Evolutionary conservation across 2,329 filamentous ascomycete genomes (phyloP).

Genomic region (Monosporascus sp.): DNA sequence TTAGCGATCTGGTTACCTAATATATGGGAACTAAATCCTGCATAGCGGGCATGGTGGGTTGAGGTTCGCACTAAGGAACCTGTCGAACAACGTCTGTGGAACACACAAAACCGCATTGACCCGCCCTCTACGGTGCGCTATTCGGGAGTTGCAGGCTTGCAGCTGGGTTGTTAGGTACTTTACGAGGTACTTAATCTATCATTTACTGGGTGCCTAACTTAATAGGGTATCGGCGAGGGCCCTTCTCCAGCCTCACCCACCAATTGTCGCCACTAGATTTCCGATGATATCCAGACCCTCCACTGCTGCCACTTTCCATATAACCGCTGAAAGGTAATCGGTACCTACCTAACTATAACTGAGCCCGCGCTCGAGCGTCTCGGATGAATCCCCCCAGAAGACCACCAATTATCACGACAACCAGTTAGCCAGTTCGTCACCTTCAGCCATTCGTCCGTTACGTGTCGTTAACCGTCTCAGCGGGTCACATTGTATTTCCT

Average conservation of each 20-base stretch:
- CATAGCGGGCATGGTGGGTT: too few relatives aligned
- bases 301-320: background rate
- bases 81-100: too few relatives aligned
- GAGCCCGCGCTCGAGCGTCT: background rate
- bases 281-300: background rate
- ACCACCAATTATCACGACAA: background rate
- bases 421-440: background rate
- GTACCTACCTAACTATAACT: background rate
- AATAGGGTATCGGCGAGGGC: background rate
- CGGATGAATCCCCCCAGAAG: background rate
- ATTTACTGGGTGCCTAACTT: background rate
- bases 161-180: too few relatives aligned
- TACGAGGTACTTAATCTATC: too few relatives aligned
- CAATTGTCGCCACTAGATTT: background rate
- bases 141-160: too few relatives aligned
- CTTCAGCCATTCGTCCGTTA: background rate
- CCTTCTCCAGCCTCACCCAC: background rate
- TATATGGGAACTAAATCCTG: too few relatives aligned
- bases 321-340: background rate
- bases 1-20: too few relatives aligned
- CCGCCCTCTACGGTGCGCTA: too few relatives aligned
- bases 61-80: too few relatives aligned
- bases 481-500: background rate
- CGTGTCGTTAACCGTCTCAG: background rate
- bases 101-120: too few relatives aligned